phyloP scores from a whole-genome alignment of 2,329 filamentous ascomycete genomes.

The Trichoderma pleuroti region DNA sequence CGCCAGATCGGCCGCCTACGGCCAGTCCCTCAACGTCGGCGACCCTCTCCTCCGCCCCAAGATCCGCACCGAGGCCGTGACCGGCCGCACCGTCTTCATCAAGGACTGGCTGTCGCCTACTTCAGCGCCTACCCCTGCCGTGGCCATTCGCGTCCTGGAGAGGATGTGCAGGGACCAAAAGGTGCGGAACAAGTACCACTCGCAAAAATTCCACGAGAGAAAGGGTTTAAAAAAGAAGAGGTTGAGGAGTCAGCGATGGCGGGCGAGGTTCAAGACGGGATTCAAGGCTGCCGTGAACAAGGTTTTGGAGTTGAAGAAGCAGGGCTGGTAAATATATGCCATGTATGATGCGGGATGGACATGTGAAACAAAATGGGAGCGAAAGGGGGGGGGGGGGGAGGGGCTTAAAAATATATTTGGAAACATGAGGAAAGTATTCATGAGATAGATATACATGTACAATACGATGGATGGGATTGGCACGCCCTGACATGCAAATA shows the following conservation, averaged over 20 bases:
- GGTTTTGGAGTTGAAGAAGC: constrained; percentile 66
- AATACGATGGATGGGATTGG: neutral
- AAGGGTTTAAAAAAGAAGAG: constrained; percentile 75
- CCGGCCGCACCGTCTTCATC: constrained; percentile 39
- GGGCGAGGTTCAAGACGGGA: constrained; percentile 62
- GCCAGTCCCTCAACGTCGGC: constrained; percentile 21
- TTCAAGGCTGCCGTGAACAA: constrained; percentile 63
- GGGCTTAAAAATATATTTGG: neutral
- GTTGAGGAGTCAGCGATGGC: constrained; percentile 65
- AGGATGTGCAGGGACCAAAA: constrained; percentile 48
- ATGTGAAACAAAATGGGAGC: neutral
- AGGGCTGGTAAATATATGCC: constrained; percentile 63
- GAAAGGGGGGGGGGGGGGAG: too few species aligned
- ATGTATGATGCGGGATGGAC: neutral
- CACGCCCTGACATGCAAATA: neutral
- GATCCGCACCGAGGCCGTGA: constrained; percentile 33
- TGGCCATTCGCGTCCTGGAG: constrained; percentile 43
- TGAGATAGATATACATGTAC: constrained; percentile 14
- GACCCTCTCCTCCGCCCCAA: constrained; percentile 31
- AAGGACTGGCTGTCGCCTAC: constrained; percentile 28
- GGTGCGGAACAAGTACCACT: constrained; percentile 51
- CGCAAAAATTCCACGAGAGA: constrained; percentile 71
- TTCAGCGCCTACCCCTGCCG: constrained; percentile 39
- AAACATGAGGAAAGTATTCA: neutral
- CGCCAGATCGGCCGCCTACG: constrained; percentile 29